Conservation (phyloP, 2,329 filamentous ascomycete species). For the Myriosclerotinia duriaeana region DNA sequence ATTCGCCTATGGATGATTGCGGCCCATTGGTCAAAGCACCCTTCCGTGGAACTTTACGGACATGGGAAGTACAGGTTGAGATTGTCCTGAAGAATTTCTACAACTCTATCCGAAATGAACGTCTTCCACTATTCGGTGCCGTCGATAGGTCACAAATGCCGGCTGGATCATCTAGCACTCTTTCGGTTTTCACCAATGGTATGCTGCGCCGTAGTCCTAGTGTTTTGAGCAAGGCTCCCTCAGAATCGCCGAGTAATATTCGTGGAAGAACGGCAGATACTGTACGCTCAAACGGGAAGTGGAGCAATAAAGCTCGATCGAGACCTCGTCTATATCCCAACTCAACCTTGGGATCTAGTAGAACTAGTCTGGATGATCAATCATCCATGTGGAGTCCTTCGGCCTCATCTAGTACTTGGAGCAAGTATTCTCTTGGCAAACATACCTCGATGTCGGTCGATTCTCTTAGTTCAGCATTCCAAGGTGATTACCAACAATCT, state of each 20-base stretch:
- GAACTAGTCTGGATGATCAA: constrained; percentile 90
- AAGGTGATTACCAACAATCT: constrained; percentile 87
- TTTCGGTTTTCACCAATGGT: constrained; percentile 66
- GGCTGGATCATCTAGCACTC: constrained; percentile 55
- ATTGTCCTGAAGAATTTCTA: constrained; percentile 91
- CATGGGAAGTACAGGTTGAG: constrained; percentile 89
- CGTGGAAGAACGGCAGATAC: constrained; percentile 67
- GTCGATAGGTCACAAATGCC: constrained; percentile 45
- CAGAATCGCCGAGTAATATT: constrained; percentile 69
- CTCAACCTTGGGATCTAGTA: constrained; percentile 82
- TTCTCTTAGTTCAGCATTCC: constrained; percentile 76
- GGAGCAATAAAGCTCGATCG: constrained; percentile 83
- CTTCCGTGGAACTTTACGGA: constrained; percentile 71
- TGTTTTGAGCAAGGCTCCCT: constrained; percentile 88
- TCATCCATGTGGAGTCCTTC: constrained; percentile 87
- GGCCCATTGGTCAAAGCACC: constrained; percentile 76
- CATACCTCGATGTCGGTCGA: constrained; percentile 91
- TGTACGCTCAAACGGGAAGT: constrained; percentile 53
- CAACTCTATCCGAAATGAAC: constrained; percentile 80
- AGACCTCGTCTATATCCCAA: constrained; percentile 72
- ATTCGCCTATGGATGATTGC: constrained; percentile 52
- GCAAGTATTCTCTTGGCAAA: constrained; percentile 86
- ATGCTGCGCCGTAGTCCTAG: constrained; percentile 85
- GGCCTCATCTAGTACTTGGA: constrained; percentile 84
- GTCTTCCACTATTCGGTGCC: constrained; percentile 81